A percentile compares a stretch with the other conserved stretches of the same genome.
Conservation (phyloP, 192 early-diverging fungal species). For the Linnemannia exigua region DNA sequence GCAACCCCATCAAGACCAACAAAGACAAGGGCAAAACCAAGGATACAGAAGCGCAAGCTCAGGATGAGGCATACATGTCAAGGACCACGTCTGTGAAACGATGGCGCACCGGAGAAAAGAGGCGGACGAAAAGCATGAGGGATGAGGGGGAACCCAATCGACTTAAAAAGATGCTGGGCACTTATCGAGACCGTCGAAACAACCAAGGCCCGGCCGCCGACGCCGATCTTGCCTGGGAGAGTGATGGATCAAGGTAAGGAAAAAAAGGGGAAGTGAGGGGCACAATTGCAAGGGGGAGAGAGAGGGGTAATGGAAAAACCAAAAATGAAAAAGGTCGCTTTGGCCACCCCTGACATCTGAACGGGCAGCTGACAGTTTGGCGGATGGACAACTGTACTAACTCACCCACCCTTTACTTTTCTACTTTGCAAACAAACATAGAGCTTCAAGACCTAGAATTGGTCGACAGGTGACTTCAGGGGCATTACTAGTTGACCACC, state of each 20-base stretch:
- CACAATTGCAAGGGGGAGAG: neutral
- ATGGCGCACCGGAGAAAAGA: conserved; percentile 11
- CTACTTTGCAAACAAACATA: neutral
- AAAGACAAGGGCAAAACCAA: conserved; percentile 29
- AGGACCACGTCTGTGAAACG: neutral
- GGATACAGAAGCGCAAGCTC: neutral
- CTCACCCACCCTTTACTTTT: neutral
- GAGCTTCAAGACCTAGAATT: neutral
- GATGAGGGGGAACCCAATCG: conserved; percentile 38
- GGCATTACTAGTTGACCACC: conserved; percentile 13
- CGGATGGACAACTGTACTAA: neutral
- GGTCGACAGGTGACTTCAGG: conserved; percentile 43
- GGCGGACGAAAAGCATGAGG: conserved; percentile 40
- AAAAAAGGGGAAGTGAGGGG: neutral
- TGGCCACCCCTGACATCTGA: neutral
- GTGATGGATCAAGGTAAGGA: conserved; percentile 33
- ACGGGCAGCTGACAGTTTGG: conserved; percentile 1
- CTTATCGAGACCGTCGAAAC: neutral
- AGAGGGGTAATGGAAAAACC: neutral
- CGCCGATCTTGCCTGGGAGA: conserved; percentile 39
- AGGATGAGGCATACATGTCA: neutral
- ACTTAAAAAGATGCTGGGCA: conserved; percentile 31
- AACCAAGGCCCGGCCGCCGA: conserved; percentile 17
- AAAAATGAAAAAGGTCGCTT: neutral
- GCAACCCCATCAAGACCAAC: neutral